Evolutionary conservation across 805 yeast genomes (phyloP).

Genomic region (Candida quercuum): DNA sequence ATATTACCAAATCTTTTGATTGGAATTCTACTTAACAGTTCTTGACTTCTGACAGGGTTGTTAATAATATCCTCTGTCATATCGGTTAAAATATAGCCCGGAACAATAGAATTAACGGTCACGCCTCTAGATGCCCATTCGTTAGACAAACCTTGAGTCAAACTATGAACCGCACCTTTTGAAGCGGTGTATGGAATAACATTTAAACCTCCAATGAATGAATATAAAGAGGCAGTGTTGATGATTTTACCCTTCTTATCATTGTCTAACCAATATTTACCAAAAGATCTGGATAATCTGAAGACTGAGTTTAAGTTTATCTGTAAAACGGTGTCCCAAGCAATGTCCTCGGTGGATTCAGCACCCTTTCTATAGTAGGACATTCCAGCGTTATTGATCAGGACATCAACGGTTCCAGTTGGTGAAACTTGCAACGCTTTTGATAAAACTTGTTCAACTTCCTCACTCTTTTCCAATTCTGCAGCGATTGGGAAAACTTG

Average conservation of each 20-base stretch:
- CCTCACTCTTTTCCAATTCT: slow-evolving; percentile 17
- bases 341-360: slow-evolving; percentile 27
- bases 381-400: slow-evolving; percentile 87
- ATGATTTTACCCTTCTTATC: slow-evolving; percentile 61
- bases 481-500: slow-evolving; percentile 44
- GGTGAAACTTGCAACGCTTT: slow-evolving; percentile 51
- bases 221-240: slow-evolving; percentile 72
- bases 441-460: slow-evolving; percentile 22
- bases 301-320: slow-evolving; percentile 75
- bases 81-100: slow-evolving; percentile 44
- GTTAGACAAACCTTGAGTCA: slow-evolving; percentile 66
- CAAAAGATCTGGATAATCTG: slow-evolving; percentile 71
- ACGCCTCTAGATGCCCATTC: slow-evolving; percentile 42
- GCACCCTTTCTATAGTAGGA: slow-evolving; percentile 61
- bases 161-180: slow-evolving; percentile 73
- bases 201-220: slow-evolving; percentile 18
- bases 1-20: slow-evolving; percentile 42
- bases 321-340: slow-evolving; percentile 66
- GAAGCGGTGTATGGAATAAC: slow-evolving; percentile 76
- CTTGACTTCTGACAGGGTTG: slow-evolving; percentile 22
- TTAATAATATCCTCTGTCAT: slow-evolving; percentile 31
- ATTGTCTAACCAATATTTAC: slow-evolving; percentile 53
- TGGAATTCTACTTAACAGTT: slow-evolving; percentile 36
- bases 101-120: slow-evolving; percentile 43
- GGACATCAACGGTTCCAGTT: slow-evolving; percentile 62